Evolutionary conservation across 495 filamentous ascomycete genomes (phyloP).

Genomic region (Lasiosphaeria ovina): DNA sequence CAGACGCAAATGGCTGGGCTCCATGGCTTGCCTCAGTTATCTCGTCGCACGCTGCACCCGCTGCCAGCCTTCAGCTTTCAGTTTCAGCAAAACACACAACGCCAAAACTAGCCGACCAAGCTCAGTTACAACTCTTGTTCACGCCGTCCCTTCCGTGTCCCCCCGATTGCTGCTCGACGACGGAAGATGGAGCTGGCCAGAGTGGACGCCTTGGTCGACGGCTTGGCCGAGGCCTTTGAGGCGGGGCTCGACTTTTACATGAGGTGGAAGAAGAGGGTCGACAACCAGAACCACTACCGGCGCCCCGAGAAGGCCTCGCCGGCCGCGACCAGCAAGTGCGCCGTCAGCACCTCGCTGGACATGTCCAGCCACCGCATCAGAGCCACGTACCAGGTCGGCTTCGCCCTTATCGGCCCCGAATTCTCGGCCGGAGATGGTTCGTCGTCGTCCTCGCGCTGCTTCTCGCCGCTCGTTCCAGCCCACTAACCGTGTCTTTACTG

Average conservation of each 20-base stretch:
- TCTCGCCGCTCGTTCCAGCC: not conserved
- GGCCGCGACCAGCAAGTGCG: slow-evolving; percentile 21
- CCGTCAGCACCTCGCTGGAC: slow-evolving; percentile 34
- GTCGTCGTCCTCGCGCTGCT: not conserved
- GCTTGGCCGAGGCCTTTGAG: slow-evolving; percentile 31
- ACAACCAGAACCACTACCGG: slow-evolving; percentile 17
- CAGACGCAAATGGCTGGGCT: not conserved
- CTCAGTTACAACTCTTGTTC: not conserved
- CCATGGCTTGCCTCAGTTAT: slow-evolving; percentile 3
- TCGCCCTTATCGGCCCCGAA: slow-evolving; percentile 35
- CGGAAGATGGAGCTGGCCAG: slow-evolving; percentile 30
- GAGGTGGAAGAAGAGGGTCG: slow-evolving; percentile 32
- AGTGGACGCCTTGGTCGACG: slow-evolving; percentile 32
- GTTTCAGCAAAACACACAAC: not conserved
- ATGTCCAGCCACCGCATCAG: slow-evolving; percentile 33
- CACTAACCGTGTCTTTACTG: slow-evolving; percentile 2
- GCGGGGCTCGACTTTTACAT: slow-evolving; percentile 36
- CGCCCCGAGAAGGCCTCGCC: slow-evolving; percentile 5
- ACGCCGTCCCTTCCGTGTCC: not conserved
- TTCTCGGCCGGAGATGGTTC: slow-evolving; percentile 38
- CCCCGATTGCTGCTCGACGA: not conserved
- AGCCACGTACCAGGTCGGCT: slow-evolving; percentile 35
- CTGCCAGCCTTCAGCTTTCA: not conserved
- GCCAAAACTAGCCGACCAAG: not conserved
- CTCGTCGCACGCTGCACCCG: not conserved